Percentiles rank a stretch among this genome's conserved stretches.
phyloP scores from a whole-genome alignment of 306 rosid genomes.

The Rosa persica region DNA sequence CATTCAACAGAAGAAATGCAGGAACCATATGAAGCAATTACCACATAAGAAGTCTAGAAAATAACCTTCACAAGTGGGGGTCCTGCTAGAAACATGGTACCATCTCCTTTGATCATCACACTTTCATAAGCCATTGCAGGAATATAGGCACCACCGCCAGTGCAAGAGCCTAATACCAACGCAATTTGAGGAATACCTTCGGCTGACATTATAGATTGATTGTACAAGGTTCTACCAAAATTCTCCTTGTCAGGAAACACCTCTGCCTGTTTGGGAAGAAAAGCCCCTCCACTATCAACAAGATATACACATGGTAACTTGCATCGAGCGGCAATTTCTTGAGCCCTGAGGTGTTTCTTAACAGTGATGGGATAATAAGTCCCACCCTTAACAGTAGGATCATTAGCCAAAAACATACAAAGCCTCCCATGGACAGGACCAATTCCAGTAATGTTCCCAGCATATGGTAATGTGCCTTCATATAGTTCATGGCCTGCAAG shows the following conservation, averaged over 20 bases:
- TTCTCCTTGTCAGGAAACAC: conserved; percentile 92
- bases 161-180: conserved; percentile 88
- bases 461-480: conserved; percentile 78
- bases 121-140: conserved; percentile 99
- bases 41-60: conserved; percentile 21
- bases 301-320: conserved; percentile 90
- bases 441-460: conserved; percentile 83
- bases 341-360: conserved; percentile 96
- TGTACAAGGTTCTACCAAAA: conserved; percentile 89
- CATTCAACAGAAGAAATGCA: not conserved
- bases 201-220: conserved; percentile 85
- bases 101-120: conserved; percentile 98
- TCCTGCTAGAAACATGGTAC: conserved; percentile 92
- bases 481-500: conserved; percentile 93
- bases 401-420: conserved; percentile 97
- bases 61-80: conserved; percentile 94
- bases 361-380: conserved; percentile 95
- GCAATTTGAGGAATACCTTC: conserved; percentile 94
- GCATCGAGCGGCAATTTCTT: conserved; percentile 83
- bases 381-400: conserved; percentile 95
- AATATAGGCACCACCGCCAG: conserved; percentile 97
- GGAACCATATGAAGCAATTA: conserved; percentile 24
- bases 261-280: conserved; percentile 96
- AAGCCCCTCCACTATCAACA: conserved; percentile 98
- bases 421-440: conserved; percentile 90